phyloP scores from a whole-genome alignment of 306 rosid species.

The Amphicarpaea edgeworthii region DNA sequence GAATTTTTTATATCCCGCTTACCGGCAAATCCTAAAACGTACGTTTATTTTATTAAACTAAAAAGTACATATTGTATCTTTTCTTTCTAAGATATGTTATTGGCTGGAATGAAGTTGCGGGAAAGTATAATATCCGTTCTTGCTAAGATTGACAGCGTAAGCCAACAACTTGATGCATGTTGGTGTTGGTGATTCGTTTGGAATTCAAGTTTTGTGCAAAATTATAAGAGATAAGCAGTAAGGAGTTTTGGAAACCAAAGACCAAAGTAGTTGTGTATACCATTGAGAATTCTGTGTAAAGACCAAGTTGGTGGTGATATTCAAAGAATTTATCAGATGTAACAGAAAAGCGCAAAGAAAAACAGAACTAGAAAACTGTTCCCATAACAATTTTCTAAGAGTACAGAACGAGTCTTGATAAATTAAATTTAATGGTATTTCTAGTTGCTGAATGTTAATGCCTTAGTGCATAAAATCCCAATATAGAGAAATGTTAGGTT shows the following conservation, averaged over 20 bases:
- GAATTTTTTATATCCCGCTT: not conserved
- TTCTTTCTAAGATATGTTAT: not conserved
- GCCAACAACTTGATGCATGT: not conserved
- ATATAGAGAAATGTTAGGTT: not conserved
- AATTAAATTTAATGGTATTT: too few species aligned
- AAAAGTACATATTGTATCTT: not conserved
- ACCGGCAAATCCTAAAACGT: not conserved
- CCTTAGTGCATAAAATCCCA: too few species aligned
- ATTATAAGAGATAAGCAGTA: not conserved
- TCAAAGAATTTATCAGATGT: not conserved
- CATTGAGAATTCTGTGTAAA: not conserved
- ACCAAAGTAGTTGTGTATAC: not conserved
- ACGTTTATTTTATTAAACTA: too few species aligned
- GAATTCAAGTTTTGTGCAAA: not conserved
- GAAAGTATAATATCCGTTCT: not conserved
- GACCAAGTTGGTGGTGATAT: conserved; percentile 8
- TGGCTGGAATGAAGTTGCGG: conserved; percentile 4
- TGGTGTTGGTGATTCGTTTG: not conserved
- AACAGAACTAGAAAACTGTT: not conserved
- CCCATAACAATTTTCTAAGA: not conserved
- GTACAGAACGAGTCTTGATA: not conserved
- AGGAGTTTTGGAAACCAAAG: not conserved
- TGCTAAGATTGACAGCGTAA: not conserved
- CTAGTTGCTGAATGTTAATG: too few species aligned
- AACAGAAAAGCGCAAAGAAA: not conserved